Conservation (phyloP, 768 basidiomycete species). For the Kwoniella sp. region DNA sequence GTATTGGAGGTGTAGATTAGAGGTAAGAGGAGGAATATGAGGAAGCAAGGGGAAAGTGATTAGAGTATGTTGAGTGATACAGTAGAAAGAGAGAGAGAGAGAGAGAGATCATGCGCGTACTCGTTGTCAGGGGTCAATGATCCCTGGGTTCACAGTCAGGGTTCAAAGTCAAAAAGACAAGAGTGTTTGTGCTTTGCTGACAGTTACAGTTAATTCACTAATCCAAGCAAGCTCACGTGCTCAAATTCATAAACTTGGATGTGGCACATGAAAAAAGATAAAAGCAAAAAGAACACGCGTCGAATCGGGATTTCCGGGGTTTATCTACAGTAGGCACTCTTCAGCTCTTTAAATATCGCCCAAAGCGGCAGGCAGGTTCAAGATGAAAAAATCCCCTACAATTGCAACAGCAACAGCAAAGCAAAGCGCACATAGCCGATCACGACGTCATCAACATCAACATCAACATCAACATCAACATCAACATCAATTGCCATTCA, state of each 20-base stretch:
- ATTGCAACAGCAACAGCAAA: no score
- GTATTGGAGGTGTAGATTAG: no score
- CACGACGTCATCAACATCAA: conserved; percentile 1
- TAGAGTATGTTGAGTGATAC: no score
- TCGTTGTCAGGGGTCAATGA: no score
- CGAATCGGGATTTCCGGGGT: not conserved
- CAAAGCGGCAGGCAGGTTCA: not conserved
- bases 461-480: no score
- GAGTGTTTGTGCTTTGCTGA: not conserved
- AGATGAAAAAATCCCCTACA: not conserved
- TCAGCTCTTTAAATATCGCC: not conserved
- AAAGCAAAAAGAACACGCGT: conserved; percentile 1
- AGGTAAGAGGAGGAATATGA: not conserved
- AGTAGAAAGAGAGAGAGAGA: not conserved
- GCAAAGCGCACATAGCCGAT: not conserved
- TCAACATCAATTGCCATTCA: no score
- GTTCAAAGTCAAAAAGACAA: not conserved
- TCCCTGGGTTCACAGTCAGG: no score
- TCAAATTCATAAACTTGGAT: no score
- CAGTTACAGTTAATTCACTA: no score
- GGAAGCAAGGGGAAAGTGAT: not conserved
- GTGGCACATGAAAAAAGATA: not conserved
- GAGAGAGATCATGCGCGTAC: not conserved
- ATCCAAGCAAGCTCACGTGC: no score
- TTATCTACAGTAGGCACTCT: not conserved